A percentile compares a stretch with the other conserved stretches of the same genome.
Evolutionary conservation across 257 asterid genomes (phyloP).

Genomic region (Solanum tacnaense): DNA sequence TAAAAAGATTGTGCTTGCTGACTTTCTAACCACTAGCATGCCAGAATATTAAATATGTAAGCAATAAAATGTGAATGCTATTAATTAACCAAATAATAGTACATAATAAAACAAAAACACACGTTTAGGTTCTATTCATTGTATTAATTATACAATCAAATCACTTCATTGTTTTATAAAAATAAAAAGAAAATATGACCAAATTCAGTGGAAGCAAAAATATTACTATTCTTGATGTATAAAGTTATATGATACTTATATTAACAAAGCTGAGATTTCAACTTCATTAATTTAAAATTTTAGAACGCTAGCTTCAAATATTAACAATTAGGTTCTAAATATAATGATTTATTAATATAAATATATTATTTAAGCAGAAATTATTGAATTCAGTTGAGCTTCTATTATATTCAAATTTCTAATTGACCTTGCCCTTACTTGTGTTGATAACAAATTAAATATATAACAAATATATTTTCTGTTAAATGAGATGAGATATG

Average conservation of each 20-base stretch:
- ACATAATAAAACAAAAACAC: background rate
- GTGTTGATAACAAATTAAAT: no score
- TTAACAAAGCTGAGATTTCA: background rate
- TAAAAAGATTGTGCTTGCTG: background rate
- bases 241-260: no score
- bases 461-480: no score
- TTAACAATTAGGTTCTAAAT: no score
- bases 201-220: background rate
- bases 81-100: background rate
- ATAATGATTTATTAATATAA: no score
- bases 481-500: no score
- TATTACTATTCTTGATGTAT: background rate
- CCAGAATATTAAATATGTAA: background rate
- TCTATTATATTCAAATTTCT: no score
- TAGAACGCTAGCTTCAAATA: no score
- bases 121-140: background rate
- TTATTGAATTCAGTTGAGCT: no score
- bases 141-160: background rate
- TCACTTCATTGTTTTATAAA: background rate
- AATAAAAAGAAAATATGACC: background rate
- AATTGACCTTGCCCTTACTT: no score
- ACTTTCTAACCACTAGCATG: background rate
- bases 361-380: no score
- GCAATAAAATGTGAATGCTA: background rate
- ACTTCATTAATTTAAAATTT: no score